These are phyloP conservation scores for Solanum microdontum DNA, from an alignment of 257 asterid species.

Conservation along the genomic window DNA sequence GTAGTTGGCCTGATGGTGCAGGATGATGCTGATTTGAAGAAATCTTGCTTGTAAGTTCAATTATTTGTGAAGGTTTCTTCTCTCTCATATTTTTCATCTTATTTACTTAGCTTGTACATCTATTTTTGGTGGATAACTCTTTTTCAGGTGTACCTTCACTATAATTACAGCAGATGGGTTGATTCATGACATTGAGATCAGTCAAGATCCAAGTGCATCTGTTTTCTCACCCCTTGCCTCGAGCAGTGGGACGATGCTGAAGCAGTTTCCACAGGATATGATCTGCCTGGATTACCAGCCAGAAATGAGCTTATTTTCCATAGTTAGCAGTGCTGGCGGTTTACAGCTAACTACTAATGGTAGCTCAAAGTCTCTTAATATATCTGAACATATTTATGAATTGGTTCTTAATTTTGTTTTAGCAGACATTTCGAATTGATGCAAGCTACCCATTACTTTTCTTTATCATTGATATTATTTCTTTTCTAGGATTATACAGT, in stretches of 20 bases:
- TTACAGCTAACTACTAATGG: constrained; percentile 24
- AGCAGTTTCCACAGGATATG: constrained; percentile 45
- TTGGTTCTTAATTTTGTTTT: background rate
- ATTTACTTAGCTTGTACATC: constrained; percentile 11
- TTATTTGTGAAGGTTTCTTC: constrained; percentile 5
- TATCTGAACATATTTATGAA: background rate
- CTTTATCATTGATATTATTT: background rate
- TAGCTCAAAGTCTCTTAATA: constrained; percentile 27
- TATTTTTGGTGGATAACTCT: constrained; percentile 11
- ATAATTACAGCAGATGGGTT: constrained; percentile 73
- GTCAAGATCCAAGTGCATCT: constrained; percentile 76
- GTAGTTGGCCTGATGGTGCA: constrained; percentile 63
- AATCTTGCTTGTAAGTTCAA: constrained; percentile 59
- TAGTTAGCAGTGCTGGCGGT: constrained; percentile 43
- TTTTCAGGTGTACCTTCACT: constrained; percentile 75
- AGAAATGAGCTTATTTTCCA: constrained; percentile 39
- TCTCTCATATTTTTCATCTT: constrained; percentile 4
- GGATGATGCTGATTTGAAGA: constrained; percentile 41
- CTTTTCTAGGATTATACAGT: constrained; percentile 47
- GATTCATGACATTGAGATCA: constrained; percentile 71
- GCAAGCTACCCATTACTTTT: background rate
- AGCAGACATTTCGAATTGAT: background rate
- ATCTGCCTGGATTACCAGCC: constrained; percentile 77
- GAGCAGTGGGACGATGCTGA: constrained; percentile 26
- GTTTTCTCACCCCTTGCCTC: constrained; percentile 40